Base-by-base conservation (phyloP, 2,329 filamentous ascomycete species). In the Aspergillus bombycis region DNA sequence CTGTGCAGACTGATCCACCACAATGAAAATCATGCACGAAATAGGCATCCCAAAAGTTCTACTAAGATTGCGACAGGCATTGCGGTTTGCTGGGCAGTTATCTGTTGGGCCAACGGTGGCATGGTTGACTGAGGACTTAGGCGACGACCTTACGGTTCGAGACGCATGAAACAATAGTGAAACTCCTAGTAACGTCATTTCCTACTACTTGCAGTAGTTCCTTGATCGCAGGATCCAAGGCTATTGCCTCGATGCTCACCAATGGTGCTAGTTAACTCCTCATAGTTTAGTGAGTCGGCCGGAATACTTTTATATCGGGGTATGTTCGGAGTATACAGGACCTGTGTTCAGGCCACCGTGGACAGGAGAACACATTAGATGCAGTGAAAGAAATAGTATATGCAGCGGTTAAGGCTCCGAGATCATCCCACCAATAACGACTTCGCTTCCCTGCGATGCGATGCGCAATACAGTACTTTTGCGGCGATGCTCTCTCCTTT, bases 81-180 rank as follows among this genome's bases (percentile, higher is more conserved):
- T 23, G 34, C 21, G 38, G 21, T 32, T 23, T 30, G 54, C 48
- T 56, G 58, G 32, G 59, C 48, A 12, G 58, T 14, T 21, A 32
- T 36, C n/a, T 11, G 32, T 55, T 55, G 23, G 30, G 19, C 16
- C 19, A 19, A 16, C 14, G 14, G 19, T 26, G 32, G 23, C 10
- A 26, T 41, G 52, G 32, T 55, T 55, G 52, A 32, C 52, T 55
- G 43, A 10, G 43, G 26, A 45, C 19, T 32, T 14, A 43, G 30
- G 52, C 14, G 23, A 45, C 23, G 30, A 34, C 34, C 58, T 54
- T 26, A 36, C 36, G 4, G 36, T 53, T 45, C 30, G 11, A 41
- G 38, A 21, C 30, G 38, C 48, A 58, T 65, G 63, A 67, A 65
- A 67, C 65, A 65, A 32, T 62, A 38, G 61, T 65, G 65, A 65